A percentile compares a stretch with the other conserved stretches of the same genome.
Evolutionary conservation across 2,329 filamentous ascomycete species (phyloP).

Genomic region (Epichloe coenophiala): DNA sequence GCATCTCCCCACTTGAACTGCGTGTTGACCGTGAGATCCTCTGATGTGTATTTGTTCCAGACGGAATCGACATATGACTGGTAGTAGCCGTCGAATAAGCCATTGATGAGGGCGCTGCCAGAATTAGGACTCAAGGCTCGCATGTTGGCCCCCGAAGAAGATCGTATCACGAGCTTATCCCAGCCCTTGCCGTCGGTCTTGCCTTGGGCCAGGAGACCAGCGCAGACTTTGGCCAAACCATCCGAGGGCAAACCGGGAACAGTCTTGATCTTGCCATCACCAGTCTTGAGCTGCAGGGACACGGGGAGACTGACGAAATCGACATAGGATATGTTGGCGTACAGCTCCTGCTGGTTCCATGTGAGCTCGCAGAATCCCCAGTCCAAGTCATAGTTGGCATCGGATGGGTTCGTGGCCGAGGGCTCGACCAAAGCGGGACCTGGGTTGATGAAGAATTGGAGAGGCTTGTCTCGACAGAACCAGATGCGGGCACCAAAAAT

Average conservation of each 20-base stretch:
- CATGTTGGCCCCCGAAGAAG: slow-evolving; percentile 23
- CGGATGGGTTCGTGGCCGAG: slow-evolving; percentile 50
- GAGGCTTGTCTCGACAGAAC: slow-evolving; percentile 46
- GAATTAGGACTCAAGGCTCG: slow-evolving; percentile 41
- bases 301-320: slow-evolving; percentile 62
- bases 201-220: slow-evolving; percentile 30
- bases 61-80: slow-evolving; percentile 34
- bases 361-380: slow-evolving; percentile 63
- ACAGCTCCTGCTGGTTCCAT: slow-evolving; percentile 47
- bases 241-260: slow-evolving; percentile 35
- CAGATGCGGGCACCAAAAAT: slow-evolving; percentile 60
- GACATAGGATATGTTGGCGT: slow-evolving; percentile 59
- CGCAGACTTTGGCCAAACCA: slow-evolving; percentile 33
- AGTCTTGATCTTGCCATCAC: slow-evolving; percentile 27
- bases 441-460: slow-evolving; percentile 59
- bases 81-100: slow-evolving; percentile 38
- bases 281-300: slow-evolving; percentile 37
- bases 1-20: slow-evolving; percentile 38
- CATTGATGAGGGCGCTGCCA: slow-evolving; percentile 28
- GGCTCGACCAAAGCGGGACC: slow-evolving; percentile 64
- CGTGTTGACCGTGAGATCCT: slow-evolving; percentile 37
- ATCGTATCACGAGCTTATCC: slow-evolving; percentile 35
- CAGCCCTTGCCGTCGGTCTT: slow-evolving; percentile 34
- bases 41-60: slow-evolving; percentile 33
- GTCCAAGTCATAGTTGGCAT: slow-evolving; percentile 45